Evolutionary conservation across 768 basidiomycete genomes (phyloP), one percentile per base, ranked within the genome.

Genomic region (Leucocoprinus birnbaumii): DNA sequence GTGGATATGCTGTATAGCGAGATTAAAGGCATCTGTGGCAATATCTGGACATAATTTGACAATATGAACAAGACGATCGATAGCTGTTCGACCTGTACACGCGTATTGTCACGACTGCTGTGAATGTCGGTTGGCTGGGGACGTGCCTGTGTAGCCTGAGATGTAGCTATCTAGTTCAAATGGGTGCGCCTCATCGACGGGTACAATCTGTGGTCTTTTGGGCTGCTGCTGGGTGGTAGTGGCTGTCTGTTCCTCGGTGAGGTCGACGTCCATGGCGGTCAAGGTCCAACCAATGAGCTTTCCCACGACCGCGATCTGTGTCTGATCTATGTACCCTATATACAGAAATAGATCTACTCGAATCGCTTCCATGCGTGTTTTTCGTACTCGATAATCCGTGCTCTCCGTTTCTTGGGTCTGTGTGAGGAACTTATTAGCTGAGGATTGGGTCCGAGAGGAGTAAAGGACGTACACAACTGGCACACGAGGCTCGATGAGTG

Each of bases 101-200:
- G 50, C 22, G 19, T 51, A n/a, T n/a, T n/a, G n/a, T n/a, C n/a
- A n/a, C n/a, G n/a, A n/a, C n/a, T n/a, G n/a, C n/a, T n/a, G n/a
- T n/a, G n/a, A n/a, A n/a, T n/a, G n/a, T n/a, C n/a, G n/a, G n/a
- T n/a, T n/a, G n/a, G n/a, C n/a, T n/a, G n/a, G n/a, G n/a, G n/a
- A 55, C 53, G n/a, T 63, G 89, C 92, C 90, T 59, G 84, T 77
- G 71, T 94, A 95, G 51, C 82, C 80, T 41, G 86, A 74, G 56
- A 87, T 84, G 67, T 91, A 89, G 40, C 82, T 69, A 55, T 95
- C 94, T 51, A 95, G 80, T 65, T 96, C 93, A 65, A 93, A 94
- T 3, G 93, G 91, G 64, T 94, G 91, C 0, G 78, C 78, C 41
- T 90, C 89, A 67, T 93, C 87, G 13, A 94, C 79, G 11, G 73